phyloP scores from a whole-genome alignment of 164 flowering plant species.

The Nymphaea colorata region DNA sequence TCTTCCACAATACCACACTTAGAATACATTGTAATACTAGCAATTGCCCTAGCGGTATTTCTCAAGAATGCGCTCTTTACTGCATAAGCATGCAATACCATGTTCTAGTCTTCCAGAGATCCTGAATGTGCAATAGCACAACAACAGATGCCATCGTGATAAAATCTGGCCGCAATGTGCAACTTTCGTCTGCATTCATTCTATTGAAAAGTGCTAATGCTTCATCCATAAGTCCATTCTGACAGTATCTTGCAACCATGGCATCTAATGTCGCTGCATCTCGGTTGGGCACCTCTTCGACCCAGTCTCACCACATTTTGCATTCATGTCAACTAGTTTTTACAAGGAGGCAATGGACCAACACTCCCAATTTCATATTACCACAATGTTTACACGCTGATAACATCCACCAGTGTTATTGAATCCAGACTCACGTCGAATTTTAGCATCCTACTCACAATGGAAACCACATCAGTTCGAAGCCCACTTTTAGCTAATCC shows the following conservation, averaged over 20 bases:
- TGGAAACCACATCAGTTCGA: constrained; percentile 3
- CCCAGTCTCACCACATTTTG: constrained; percentile 12
- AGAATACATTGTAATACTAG: constrained; percentile 11
- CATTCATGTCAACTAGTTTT: constrained; percentile 14
- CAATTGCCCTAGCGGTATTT: constrained; percentile 5
- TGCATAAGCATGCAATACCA: constrained; percentile 8
- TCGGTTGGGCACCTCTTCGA: constrained; percentile 4
- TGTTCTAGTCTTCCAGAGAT: constrained; percentile 7
- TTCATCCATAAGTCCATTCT: constrained; percentile 9
- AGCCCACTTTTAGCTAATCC: constrained; percentile 8
- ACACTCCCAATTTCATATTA: constrained; percentile 6
- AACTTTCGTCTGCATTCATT: background rate
- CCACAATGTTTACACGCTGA: constrained; percentile 4
- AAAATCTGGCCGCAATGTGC: background rate
- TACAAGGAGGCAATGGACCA: constrained; percentile 7
- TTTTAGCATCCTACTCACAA: constrained; percentile 4
- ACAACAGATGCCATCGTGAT: constrained; percentile 5
- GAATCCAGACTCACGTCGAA: constrained; percentile 6
- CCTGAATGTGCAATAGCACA: constrained; percentile 7
- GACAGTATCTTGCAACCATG: constrained; percentile 10
- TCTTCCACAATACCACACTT: constrained; percentile 9
- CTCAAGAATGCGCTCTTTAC: constrained; percentile 7
- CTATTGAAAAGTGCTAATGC: constrained; percentile 9
- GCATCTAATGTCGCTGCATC: constrained; percentile 9
- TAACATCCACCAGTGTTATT: constrained; percentile 5